phyloP scores from a whole-genome alignment of 2,329 filamentous ascomycete genomes.

The Rutstroemia sp. region DNA sequence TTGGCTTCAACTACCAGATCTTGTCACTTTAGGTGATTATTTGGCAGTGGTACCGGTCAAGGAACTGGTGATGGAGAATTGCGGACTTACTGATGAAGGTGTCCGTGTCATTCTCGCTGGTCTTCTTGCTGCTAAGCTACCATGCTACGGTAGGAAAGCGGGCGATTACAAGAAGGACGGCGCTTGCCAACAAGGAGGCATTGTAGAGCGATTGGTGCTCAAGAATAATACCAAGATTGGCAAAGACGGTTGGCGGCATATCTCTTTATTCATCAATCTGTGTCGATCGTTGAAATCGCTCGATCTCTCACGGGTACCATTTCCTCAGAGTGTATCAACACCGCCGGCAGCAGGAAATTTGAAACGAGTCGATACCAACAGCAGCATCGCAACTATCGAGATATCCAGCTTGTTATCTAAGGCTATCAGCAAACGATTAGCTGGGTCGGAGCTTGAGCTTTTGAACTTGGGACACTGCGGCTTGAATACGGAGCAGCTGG shows the following conservation, averaged over 20 bases:
- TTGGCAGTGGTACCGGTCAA: conserved; percentile 87
- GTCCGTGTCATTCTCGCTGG: conserved; percentile 81
- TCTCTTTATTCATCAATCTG: conserved; percentile 84
- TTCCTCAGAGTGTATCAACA: conserved; percentile 44
- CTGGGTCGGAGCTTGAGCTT: conserved; percentile 69
- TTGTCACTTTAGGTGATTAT: conserved; percentile 86
- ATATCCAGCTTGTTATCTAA: conserved; percentile 62
- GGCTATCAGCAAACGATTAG: conserved; percentile 69
- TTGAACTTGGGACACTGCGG: conserved; percentile 76
- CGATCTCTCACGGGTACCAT: conserved; percentile 78
- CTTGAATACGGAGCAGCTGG: conserved; percentile 62
- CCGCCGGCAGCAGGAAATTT: conserved; percentile 15
- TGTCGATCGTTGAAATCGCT: conserved; percentile 79
- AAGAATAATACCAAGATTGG: conserved; percentile 86
- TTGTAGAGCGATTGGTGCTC: conserved; percentile 78
- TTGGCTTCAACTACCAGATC: conserved; percentile 72
- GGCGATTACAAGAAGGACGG: conserved; percentile 16
- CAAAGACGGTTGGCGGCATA: conserved; percentile 81
- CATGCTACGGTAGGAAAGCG: conserved; percentile 37
- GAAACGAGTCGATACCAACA: conserved; percentile 13
- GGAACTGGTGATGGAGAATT: conserved; percentile 80
- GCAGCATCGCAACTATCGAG: conserved; percentile 23
- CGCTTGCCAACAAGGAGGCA: conserved; percentile 44
- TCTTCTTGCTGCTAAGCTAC: conserved; percentile 69
- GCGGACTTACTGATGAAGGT: conserved; percentile 79